phyloP scores from a whole-genome alignment of 345 rosid genomes.

The Populus pruinosa region DNA sequence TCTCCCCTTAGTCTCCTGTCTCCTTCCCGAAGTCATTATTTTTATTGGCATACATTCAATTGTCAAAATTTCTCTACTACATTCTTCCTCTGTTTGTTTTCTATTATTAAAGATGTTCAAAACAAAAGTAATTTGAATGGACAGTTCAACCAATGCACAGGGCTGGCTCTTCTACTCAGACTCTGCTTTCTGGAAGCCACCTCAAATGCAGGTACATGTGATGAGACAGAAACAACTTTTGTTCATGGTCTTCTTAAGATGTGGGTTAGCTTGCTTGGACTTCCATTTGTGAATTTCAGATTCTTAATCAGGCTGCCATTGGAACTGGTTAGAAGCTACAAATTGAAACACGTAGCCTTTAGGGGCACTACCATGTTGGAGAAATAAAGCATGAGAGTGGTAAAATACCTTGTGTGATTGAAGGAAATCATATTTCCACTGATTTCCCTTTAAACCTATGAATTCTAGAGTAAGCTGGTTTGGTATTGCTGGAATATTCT shows the following conservation, averaged over 20 bases:
- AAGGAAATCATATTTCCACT: too few species aligned
- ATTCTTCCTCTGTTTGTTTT: not conserved
- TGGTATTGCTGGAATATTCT: not conserved
- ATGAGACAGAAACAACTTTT: not conserved
- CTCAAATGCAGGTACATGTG: constrained; percentile 75
- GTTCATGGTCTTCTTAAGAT: too few species aligned
- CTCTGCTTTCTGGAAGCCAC: constrained; percentile 81
- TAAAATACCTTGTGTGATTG: too few species aligned
- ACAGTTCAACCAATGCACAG: constrained; percentile 37
- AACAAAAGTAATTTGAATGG: not conserved
- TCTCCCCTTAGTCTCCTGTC: not conserved
- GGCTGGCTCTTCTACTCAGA: constrained; percentile 94
- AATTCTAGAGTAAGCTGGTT: not conserved
- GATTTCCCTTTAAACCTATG: too few species aligned
- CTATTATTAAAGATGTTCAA: too few species aligned
- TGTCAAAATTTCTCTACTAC: not conserved
- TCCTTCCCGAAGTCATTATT: not conserved
- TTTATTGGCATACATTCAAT: not conserved
- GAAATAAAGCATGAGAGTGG: too few species aligned
- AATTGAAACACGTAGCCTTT: too few species aligned
- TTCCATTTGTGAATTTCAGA: not conserved
- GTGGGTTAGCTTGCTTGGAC: not conserved
- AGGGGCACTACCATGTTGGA: too few species aligned
- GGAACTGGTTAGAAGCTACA: too few species aligned
- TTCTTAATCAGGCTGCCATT: too few species aligned